Conservation (phyloP, 805 yeast species). For the Candida wancherniae region DNA sequence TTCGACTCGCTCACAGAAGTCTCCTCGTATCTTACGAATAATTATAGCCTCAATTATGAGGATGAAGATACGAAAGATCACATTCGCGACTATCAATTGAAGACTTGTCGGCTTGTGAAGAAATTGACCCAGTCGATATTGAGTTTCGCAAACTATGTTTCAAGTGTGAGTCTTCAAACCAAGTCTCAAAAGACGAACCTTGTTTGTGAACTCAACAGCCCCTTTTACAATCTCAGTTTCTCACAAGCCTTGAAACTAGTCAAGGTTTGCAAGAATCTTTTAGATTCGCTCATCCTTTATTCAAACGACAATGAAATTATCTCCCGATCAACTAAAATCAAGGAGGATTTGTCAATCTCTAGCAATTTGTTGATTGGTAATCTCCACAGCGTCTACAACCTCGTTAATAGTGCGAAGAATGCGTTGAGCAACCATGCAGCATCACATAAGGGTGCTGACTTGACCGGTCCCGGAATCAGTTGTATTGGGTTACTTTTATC, state of each 20-base stretch:
- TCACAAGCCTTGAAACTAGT: conserved; percentile 33
- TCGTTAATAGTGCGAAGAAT: conserved; percentile 15
- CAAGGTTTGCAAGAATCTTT: conserved; percentile 31
- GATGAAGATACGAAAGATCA: conserved; percentile 24
- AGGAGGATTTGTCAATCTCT: conserved; percentile 33
- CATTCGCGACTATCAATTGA: conserved; percentile 34
- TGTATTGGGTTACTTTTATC: conserved; percentile 20
- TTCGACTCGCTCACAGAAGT: conserved; percentile 35
- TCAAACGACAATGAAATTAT: conserved; percentile 24
- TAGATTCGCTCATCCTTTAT: conserved; percentile 25
- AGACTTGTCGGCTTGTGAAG: conserved; percentile 35
- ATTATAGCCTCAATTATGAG: conserved; percentile 5
- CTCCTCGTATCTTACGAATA: conserved; percentile 4
- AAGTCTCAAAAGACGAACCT: conserved; percentile 5
- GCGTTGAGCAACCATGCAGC: conserved; percentile 5
- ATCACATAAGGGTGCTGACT: conserved; percentile 1
- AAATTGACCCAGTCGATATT: conserved; percentile 26
- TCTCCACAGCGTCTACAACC: conserved; percentile 17
- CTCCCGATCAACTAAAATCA: conserved; percentile 29
- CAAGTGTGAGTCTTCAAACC: conserved; percentile 16
- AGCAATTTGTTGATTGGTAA: conserved; percentile 26
- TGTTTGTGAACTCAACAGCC: too few species aligned
- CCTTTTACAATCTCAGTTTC: conserved; percentile 30
- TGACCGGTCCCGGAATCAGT: conserved; percentile 22
- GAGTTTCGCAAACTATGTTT: conserved; percentile 27